Base-by-base conservation (phyloP, 768 basidiomycete genomes). In the Tulasnella sp. region DNA sequence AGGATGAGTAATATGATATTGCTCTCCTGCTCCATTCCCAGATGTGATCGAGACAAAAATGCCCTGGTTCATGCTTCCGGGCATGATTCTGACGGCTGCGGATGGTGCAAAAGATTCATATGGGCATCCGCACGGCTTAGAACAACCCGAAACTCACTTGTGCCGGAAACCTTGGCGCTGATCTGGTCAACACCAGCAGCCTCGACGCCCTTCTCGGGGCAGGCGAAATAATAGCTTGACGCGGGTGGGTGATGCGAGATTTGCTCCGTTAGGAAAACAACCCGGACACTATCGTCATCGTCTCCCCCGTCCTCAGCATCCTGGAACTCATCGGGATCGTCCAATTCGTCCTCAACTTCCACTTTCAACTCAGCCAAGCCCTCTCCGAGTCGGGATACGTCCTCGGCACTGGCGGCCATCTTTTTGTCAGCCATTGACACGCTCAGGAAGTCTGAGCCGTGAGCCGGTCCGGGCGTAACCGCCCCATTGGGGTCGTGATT, bases 211-310 rank as follows among this genome's bases (percentile, higher is more conserved):
- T 90, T 88, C 54, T 88, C 84, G 0, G 96, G 94, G 82, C 93
- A 96, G 4, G 84, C 78, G 8, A 92, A 93, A 78, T 89, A 90
- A 81, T 90, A 97, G 0, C 92, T 90, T 0, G 94, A 97, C 38
- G 98, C 89, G 2, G 97, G 97, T 0, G 97, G 97, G 80, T 99
- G 97, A 83, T 99, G 97, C 1, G 93, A 97, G 68, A 98, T 90
- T 83, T 97, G 96, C 82, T 97, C 96, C 17, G 95, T 97, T 84
- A 85, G 78, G 25, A 42, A 34, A 29, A 49, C 34, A 7, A 76
- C 75, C 67, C 69, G 67, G 25, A 64, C 77, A 7, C 64, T 58
- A 9, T 39, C 71, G 25, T 71, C 67, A 29, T 40, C 75, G 39
- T 74, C 73, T 29, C 39, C 39, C 11, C 52, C 75, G 17, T 76